These are phyloP conservation scores for Hygrophorus pudorinus DNA, from an alignment of 768 basidiomycete species.

Conservation along the genomic window DNA sequence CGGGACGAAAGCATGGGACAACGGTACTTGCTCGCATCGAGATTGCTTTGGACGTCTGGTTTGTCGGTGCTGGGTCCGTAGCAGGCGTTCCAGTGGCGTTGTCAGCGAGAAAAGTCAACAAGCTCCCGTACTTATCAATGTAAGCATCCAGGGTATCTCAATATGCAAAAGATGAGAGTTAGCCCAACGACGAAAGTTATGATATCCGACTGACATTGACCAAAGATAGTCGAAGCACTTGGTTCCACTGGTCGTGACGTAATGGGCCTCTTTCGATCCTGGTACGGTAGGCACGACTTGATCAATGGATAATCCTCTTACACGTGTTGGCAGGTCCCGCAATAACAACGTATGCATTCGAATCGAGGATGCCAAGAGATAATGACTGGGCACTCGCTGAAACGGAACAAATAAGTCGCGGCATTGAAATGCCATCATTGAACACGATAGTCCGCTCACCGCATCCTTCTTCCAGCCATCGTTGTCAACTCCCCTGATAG, in stretches of 20 bases:
- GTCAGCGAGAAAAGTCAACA: slow-evolving; percentile 54
- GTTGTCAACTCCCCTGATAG: slow-evolving; percentile 82
- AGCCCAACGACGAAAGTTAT: slow-evolving; percentile 4
- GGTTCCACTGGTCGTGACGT: slow-evolving; percentile 74
- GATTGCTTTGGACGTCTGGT: slow-evolving; percentile 56
- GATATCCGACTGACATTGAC: slow-evolving; percentile 44
- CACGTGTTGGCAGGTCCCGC: slow-evolving; percentile 81
- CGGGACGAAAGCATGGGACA: not conserved
- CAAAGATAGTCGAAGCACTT: slow-evolving; percentile 74
- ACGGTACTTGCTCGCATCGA: slow-evolving; percentile 52
- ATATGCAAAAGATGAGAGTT: slow-evolving; percentile 1
- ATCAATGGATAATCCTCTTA: no score
- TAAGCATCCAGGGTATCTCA: slow-evolving; percentile 72
- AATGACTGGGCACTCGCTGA: slow-evolving; percentile 56
- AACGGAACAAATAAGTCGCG: no score
- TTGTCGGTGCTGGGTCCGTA: slow-evolving; percentile 56
- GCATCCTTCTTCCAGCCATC: slow-evolving; percentile 69
- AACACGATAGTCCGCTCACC: no score
- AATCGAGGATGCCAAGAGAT: slow-evolving; percentile 48
- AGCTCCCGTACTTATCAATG: slow-evolving; percentile 61
- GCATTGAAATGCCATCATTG: no score
- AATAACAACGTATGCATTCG: slow-evolving; percentile 65
- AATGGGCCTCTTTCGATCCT: no score
- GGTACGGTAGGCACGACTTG: no score
- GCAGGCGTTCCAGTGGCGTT: slow-evolving; percentile 34